Percentiles rank a stretch among this genome's conserved stretches.
These are phyloP conservation scores for Solanum sitiens DNA, from an alignment of 257 asterid genomes.

Conservation along the genomic window DNA sequence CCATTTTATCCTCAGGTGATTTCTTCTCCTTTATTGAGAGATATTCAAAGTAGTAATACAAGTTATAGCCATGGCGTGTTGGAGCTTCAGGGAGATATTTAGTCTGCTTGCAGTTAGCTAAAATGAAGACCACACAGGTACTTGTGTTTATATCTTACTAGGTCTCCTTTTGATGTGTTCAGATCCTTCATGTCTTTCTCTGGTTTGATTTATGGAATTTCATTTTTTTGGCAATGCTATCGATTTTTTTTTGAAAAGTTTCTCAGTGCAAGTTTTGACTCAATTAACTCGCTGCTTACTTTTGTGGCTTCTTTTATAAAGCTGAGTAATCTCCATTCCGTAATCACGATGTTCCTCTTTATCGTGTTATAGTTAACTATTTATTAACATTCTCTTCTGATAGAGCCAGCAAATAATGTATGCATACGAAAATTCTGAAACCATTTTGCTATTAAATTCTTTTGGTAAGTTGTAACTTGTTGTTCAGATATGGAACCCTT, in stretches of 20 bases:
- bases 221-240: background rate
- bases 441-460: background rate
- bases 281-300: background rate
- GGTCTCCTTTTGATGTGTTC: background rate
- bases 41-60: background rate
- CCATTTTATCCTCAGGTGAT: background rate
- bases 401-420: background rate
- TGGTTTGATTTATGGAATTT: background rate
- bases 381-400: background rate
- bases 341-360: background rate
- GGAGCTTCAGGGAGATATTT: background rate
- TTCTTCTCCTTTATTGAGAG: background rate
- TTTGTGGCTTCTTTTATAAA: background rate
- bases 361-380: background rate
- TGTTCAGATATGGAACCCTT: background rate
- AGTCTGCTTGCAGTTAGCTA: conserved; percentile 1
- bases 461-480: background rate
- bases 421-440: background rate
- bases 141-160: background rate
- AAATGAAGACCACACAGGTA: conserved; percentile 7
- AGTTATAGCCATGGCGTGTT: background rate
- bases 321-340: background rate
- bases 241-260: background rate
- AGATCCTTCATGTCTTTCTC: background rate
- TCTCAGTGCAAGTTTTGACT: background rate